phyloP scores from a whole-genome alignment of 2,329 filamentous ascomycete species.

The Pseudofabraea citricarpa region DNA sequence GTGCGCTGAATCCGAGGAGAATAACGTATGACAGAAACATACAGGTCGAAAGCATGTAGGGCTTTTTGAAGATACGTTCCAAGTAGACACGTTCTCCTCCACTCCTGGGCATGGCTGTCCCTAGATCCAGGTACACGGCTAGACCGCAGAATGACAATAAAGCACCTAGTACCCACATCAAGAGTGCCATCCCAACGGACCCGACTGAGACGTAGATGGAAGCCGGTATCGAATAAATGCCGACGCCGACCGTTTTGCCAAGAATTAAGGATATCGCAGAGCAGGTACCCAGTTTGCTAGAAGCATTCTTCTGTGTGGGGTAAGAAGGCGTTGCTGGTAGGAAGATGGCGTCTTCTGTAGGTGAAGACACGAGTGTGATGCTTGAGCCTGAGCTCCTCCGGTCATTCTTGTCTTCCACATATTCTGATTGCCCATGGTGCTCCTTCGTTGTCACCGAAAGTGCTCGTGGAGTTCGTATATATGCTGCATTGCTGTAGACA shows the following conservation, averaged over 20 bases:
- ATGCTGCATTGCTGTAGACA: slow-evolving; percentile 16
- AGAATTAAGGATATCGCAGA: slow-evolving; percentile 34
- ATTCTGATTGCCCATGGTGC: background rate
- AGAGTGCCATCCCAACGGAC: slow-evolving; percentile 47
- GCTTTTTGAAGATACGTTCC: slow-evolving; percentile 45
- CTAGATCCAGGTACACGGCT: slow-evolving; percentile 41
- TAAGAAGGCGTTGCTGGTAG: slow-evolving; percentile 15
- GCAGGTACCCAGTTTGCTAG: slow-evolving; percentile 30
- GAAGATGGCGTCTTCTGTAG: slow-evolving; percentile 10
- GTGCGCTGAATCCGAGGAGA: slow-evolving; percentile 45
- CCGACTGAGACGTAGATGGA: slow-evolving; percentile 51
- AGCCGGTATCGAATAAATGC: slow-evolving; percentile 50
- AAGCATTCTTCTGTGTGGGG: slow-evolving; percentile 7
- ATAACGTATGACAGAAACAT: slow-evolving; percentile 47
- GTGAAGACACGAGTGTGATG: slow-evolving; percentile 13
- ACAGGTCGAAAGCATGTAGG: slow-evolving; percentile 47
- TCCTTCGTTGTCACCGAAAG: slow-evolving; percentile 11
- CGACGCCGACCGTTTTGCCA: slow-evolving; percentile 35
- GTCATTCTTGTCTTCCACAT: background rate
- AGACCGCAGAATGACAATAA: slow-evolving; percentile 40
- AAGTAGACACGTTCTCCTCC: slow-evolving; percentile 51
- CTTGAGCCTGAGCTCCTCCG: slow-evolving; percentile 13
- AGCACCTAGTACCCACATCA: slow-evolving; percentile 49
- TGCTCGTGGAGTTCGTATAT: slow-evolving; percentile 19
- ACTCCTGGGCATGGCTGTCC: slow-evolving; percentile 37